phyloP scores from a whole-genome alignment of 2,329 filamentous ascomycete genomes.

The Colletotrichum aenigma region DNA sequence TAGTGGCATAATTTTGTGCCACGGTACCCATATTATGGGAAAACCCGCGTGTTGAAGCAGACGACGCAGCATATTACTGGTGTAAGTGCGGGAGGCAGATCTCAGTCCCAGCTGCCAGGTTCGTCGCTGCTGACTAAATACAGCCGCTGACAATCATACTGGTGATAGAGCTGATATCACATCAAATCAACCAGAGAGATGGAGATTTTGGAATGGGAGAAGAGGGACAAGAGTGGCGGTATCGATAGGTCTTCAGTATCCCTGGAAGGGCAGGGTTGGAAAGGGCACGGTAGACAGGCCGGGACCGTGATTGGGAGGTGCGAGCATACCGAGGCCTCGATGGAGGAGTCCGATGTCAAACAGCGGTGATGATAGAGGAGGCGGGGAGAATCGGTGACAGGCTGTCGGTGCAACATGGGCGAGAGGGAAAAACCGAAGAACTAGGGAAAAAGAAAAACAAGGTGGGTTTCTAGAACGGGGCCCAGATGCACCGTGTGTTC shows the following conservation, averaged over 20 bases:
- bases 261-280: background rate
- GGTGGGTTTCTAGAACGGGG: slow-evolving; percentile 5
- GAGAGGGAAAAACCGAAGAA: background rate
- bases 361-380: slow-evolving; percentile 16
- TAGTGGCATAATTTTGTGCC: background rate
- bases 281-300: background rate
- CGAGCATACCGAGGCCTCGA: background rate
- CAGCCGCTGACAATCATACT: background rate
- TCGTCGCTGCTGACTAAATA: background rate
- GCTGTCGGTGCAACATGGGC: background rate
- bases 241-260: background rate
- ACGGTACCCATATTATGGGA: background rate
- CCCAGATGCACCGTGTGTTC: slow-evolving; percentile 9
- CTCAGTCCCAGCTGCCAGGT: background rate
- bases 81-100: background rate
- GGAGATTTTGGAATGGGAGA: background rate
- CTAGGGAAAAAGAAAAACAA: background rate
- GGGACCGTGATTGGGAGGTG: background rate
- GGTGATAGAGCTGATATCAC: background rate
- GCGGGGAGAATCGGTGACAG: slow-evolving; percentile 9
- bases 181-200: background rate
- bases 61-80: background rate
- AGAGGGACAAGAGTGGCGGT: background rate
- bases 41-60: background rate
- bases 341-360: background rate